Base-by-base conservation (phyloP, 176 grass and related monocot species). In the Raddia guianensis region DNA sequence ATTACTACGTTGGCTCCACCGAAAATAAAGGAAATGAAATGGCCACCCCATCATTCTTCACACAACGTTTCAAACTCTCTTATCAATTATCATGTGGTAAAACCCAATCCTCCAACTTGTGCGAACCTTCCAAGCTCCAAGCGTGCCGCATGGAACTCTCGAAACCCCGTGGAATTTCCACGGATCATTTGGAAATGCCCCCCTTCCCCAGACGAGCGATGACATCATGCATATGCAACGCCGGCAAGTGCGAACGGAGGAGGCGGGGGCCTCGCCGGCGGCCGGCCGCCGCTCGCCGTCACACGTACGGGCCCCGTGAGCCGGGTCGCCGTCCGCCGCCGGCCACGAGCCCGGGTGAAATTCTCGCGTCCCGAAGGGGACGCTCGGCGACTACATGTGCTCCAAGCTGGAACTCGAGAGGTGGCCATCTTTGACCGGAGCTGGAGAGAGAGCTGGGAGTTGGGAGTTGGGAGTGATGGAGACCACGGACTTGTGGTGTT, bases 381-480 rank as follows among this genome's bases (percentile, higher is more conserved):
- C 37, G 37, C 37, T 40, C 37, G 37, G 37, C 37, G 37, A 40
- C 37, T 40, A 40, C 27, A 27, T 27, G 27, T 40, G 37, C 37
- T 40, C 3, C 3, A 40, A 40, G 37, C 27, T 66, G 44, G 5
- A 13, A 14, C n/a, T 10, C 18, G 40, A 55, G 40, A 32, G 79
- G 65, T 56, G 5, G 66, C 56, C 74, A 49, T 60, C 4, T 77
- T 69, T 77, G 82, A 84, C 82, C n/a, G 2, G 13, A 76, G 40
- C 37, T 9, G 37, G 18, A 51, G 16, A 58, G 27, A 27, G 27
- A 27, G 27, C 3, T 10, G 3, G 3, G 55, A 19, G 55, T 27
- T 27, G 27, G 4, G n/a, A 20, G 53, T 6, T 14, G 9, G 55
- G 9, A n/a, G 8, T 58, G 55, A 19, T 0, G 7, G 0, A 11